phyloP scores from a whole-genome alignment of 2,329 filamentous ascomycete species.

The Mycosphaerella arachidis region DNA sequence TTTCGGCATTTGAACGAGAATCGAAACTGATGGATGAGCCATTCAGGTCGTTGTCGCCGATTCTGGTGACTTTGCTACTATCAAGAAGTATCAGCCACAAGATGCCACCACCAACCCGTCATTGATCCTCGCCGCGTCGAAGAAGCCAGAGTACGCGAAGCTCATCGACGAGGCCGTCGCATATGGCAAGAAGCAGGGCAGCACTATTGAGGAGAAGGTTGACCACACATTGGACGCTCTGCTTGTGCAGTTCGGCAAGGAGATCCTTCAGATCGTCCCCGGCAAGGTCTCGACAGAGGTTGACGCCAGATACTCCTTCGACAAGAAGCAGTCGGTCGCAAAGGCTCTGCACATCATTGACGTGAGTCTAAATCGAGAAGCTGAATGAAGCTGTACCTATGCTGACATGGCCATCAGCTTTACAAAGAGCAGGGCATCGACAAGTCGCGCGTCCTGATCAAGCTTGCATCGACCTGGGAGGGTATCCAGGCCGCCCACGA shows the following conservation, averaged over 20 bases:
- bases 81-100: slow-evolving; percentile 99
- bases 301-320: slow-evolving; percentile 92
- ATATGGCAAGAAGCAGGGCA: slow-evolving; percentile 74
- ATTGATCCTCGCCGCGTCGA: slow-evolving; percentile 94
- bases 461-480: slow-evolving; percentile 99
- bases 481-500: slow-evolving; percentile 98
- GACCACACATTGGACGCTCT: slow-evolving; percentile 88
- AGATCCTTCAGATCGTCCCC: slow-evolving; percentile 94
- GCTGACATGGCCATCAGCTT: slow-evolving; percentile 56
- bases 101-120: slow-evolving; percentile 99
- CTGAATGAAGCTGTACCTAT: not conserved
- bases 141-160: slow-evolving; percentile 44
- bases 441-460: slow-evolving; percentile 96
- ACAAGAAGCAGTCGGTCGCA: slow-evolving; percentile 83
- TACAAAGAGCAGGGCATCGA: slow-evolving; percentile 88
- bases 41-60: slow-evolving; percentile 87
- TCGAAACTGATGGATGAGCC: slow-evolving; percentile 14
- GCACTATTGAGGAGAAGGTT: slow-evolving; percentile 71
- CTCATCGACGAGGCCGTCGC: slow-evolving; percentile 47
- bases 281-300: slow-evolving; percentile 99
- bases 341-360: slow-evolving; percentile 98
- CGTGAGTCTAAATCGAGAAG: slow-evolving; percentile 51
- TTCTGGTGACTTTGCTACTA: slow-evolving; percentile 81
- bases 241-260: slow-evolving; percentile 94
- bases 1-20: slow-evolving; percentile 19